A percentile compares a stretch with the other conserved stretches of the same genome.
These are phyloP conservation scores for Citrus australasica DNA, from an alignment of 345 rosid species.

Conservation along the genomic window DNA sequence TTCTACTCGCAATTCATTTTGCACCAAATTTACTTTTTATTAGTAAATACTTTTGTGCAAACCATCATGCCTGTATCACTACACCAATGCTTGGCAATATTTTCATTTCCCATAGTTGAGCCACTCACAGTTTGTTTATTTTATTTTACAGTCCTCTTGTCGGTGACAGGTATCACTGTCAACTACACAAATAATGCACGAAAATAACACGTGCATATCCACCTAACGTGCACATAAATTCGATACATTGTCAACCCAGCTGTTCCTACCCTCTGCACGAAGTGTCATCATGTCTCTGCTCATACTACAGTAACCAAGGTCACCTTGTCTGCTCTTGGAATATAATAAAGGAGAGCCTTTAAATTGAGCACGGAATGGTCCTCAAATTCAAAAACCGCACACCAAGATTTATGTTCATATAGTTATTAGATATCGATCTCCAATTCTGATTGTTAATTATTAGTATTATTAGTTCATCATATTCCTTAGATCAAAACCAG, in stretches of 20 bases:
- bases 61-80: not conserved
- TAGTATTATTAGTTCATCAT: not conserved
- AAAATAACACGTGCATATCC: slow-evolving; percentile 9
- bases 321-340: slow-evolving; percentile 13
- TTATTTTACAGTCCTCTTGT: not conserved
- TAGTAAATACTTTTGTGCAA: not conserved
- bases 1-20: not conserved
- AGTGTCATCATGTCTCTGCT: slow-evolving; percentile 9
- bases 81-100: not conserved
- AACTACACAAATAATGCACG: not conserved
- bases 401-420: not conserved
- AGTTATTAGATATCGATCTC: not conserved
- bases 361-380: not conserved
- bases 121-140: not conserved
- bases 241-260: slow-evolving; percentile 8
- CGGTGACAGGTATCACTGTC: not conserved
- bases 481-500: not conserved
- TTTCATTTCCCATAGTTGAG: not conserved
- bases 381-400: not conserved
- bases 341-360: not conserved
- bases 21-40: not conserved
- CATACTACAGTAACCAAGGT: slow-evolving; percentile 20
- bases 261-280: slow-evolving; percentile 1
- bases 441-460: not conserved
- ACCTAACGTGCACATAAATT: not conserved